Evolutionary conservation across 1,284 basidiomycete species (phyloP), one percentile per base, ranked within the genome.

Genomic region (Ceratobasidium sp.): DNA sequence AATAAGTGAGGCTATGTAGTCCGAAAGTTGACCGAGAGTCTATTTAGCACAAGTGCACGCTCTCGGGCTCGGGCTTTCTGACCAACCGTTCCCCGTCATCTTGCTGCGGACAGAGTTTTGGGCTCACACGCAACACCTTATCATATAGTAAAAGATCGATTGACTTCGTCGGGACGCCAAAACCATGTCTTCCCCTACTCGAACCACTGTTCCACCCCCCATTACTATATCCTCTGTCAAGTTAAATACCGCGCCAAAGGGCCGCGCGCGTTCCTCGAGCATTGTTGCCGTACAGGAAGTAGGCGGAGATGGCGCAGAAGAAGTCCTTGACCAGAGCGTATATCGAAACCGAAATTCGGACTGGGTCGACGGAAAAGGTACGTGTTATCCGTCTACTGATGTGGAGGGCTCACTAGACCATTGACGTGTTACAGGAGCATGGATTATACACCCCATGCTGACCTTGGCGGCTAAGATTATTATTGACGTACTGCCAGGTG

Each of bases 331-430:
- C 84, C 89, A 94, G 78, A 91, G 90, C 77, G 89, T 91, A 54
- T 95, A 94, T 79, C 88, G 90, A 66, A 98, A 99, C 82, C 90
- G 95, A 79, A 99, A 99, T 82, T 96, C 96, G 9, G 92, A 96
- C 80, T 99, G 97, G 97, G 98, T 99, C 80, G 98, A 99, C 82
- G 91, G 94, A 77, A 99, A 99, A 84, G 97, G 97, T 96, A 27
- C 53, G 31, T 48, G 8, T n/a, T 24, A 7, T 22, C n/a, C 22
- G 17, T 4, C 36, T 41, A 41, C 11, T 41, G 36, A 11, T 11
- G 11, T 41, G 36, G 33, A 24, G 36, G 17, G n/a, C 22, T 60
- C 64, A 9, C 67, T 60, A 8, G 54, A 48, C 11, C 27, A 50
- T 36, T 51, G 22, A 59, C 53, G 24, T 45, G 22, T 45, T 53